Conservation (phyloP, 2,329 filamentous ascomycete genomes). For the Emergomyces africanus region DNA sequence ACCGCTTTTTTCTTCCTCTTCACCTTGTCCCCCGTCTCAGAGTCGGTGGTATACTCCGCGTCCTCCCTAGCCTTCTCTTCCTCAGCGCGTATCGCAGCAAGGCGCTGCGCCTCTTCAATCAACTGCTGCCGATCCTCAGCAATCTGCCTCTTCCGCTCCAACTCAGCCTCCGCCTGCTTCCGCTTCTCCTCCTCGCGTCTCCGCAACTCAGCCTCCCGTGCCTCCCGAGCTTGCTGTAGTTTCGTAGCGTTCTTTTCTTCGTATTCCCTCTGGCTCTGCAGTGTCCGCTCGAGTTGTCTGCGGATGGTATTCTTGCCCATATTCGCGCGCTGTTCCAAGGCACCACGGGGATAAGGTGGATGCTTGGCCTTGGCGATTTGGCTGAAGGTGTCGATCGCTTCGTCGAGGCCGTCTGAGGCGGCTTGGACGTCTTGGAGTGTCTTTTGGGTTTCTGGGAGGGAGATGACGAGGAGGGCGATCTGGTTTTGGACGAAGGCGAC, state of each 20-base stretch:
- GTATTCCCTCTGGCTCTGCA: slow-evolving; percentile 76
- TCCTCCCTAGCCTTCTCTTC: slow-evolving; percentile 57
- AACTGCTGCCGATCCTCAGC: slow-evolving; percentile 77
- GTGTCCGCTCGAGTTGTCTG: slow-evolving; percentile 75
- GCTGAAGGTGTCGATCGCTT: slow-evolving; percentile 61
- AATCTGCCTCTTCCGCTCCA: slow-evolving; percentile 65
- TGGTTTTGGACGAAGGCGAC: slow-evolving; percentile 96
- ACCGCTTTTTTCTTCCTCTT: slow-evolving; percentile 56
- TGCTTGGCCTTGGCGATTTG: slow-evolving; percentile 48
- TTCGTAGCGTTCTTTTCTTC: slow-evolving; percentile 88
- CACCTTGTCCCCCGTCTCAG: slow-evolving; percentile 67
- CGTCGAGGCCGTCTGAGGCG: slow-evolving; percentile 67
- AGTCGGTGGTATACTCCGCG: slow-evolving; percentile 70
- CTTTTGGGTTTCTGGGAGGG: slow-evolving; percentile 60
- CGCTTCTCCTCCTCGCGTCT: slow-evolving; percentile 66
- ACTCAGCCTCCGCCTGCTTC: slow-evolving; percentile 54
- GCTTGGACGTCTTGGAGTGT: slow-evolving; percentile 69
- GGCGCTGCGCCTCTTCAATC: slow-evolving; percentile 57
- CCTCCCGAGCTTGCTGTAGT: slow-evolving; percentile 64
- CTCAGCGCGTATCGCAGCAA: slow-evolving; percentile 58
- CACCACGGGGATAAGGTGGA: slow-evolving; percentile 77
- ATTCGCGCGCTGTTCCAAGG: slow-evolving; percentile 88
- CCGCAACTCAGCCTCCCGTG: slow-evolving; percentile 66
- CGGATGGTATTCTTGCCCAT: slow-evolving; percentile 95
- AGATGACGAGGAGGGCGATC: slow-evolving; percentile 68